Evolutionary conservation across 495 filamentous ascomycete genomes (phyloP).

Genomic region (Niebla homalea): DNA sequence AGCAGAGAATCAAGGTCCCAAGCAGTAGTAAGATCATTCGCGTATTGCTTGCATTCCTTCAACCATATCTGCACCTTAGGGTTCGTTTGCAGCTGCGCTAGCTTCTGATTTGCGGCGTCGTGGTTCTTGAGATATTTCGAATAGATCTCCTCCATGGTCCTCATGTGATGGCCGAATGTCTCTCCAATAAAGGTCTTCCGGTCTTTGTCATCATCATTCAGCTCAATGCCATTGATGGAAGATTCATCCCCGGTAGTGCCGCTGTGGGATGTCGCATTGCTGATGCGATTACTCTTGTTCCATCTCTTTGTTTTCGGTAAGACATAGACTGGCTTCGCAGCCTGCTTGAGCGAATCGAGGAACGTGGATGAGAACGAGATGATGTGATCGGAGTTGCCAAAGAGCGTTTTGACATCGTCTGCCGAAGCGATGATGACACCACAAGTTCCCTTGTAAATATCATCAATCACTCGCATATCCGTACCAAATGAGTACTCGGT

Average conservation of each 20-base stretch:
- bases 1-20: conserved; percentile 91
- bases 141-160: conserved; percentile 72
- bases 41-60: conserved; percentile 76
- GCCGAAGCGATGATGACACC: conserved; percentile 64
- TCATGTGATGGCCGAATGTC: conserved; percentile 60
- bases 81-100: conserved; percentile 58
- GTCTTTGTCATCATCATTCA: conserved; percentile 57
- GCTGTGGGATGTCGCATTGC: conserved; percentile 33
- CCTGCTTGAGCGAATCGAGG: conserved; percentile 62
- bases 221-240: conserved; percentile 25
- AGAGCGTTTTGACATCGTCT: conserved; percentile 76
- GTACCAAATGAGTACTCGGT: conserved; percentile 77
- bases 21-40: conserved; percentile 74
- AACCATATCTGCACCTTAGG: conserved; percentile 77
- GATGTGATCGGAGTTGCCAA: conserved; percentile 80
- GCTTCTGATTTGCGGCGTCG: conserved; percentile 65
- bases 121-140: conserved; percentile 77
- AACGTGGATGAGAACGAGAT: conserved; percentile 70
- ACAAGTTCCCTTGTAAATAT: conserved; percentile 94
- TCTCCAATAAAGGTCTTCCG: conserved; percentile 61
- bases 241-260: conserved; percentile 25
- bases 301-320: conserved; percentile 44
- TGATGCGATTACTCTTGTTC: conserved; percentile 36
- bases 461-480: conserved; percentile 91
- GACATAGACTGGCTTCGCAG: conserved; percentile 59